Base-by-base conservation (phyloP, 305 asterid species). In the Fraxinus nigra region DNA sequence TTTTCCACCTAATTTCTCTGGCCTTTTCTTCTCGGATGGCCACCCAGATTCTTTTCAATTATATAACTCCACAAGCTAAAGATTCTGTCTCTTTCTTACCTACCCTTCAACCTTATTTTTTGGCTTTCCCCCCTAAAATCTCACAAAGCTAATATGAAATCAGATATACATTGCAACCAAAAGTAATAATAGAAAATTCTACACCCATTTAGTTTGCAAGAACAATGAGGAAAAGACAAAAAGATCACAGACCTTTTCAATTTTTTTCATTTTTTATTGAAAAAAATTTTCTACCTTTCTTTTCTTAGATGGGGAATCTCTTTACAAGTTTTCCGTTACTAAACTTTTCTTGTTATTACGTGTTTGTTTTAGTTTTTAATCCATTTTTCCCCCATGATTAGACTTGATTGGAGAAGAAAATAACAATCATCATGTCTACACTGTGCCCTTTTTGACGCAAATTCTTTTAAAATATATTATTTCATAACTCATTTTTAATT, bases 31-130 rank as follows among this genome's bases (percentile, higher is more conserved):
- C 59, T 35, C 75, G 73, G 63, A 72, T 24, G 30, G 80, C 82
- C 86, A 76, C 79, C 74, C 77, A 88, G 59, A 67, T 78, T 72
- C 13, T 61, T 20, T 61, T 61, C 76, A 22, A 16, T 80, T 61
- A 43, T 51, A 32, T 78, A 32, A 77, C 82, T 78, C 78, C 78
- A 51, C 56, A 43, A 56, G 38, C 13, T 54, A 5, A 70, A 38
- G 32, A 51, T 69, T 72, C 76, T 79, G 86, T 81, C 84, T 32
- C 85, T 80, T 76, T 84, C 83, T 80, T 88, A 88, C 88, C 88
- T 73, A 87, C 84, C 87, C 83, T 81, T 80, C n/a, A 80, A 80
- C 59, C 51, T 72, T 72, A 38, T 5, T 34, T 34, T 80, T 61
- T 76, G 75, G 54, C 76, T 46, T 46, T 80, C 9, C 34, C 6